A percentile compares a stretch with the other conserved stretches of the same genome.
phyloP scores from a whole-genome alignment of 352 stramenopile species.

The Halophytophthora polymorphica region DNA sequence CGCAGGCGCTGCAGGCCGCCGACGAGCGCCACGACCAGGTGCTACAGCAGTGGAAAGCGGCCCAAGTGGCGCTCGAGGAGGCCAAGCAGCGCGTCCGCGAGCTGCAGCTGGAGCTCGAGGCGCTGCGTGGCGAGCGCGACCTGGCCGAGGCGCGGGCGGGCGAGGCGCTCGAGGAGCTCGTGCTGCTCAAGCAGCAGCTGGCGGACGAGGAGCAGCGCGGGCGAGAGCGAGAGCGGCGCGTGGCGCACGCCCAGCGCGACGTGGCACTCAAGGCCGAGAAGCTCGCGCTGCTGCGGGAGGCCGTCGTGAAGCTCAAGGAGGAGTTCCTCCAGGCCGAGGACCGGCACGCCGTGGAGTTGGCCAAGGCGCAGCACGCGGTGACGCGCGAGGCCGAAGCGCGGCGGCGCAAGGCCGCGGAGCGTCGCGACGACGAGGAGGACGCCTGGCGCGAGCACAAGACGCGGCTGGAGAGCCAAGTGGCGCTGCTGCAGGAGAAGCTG shows the following conservation, averaged over 20 bases:
- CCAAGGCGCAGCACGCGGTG: conserved; percentile 48
- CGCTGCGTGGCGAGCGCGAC: conserved; percentile 57
- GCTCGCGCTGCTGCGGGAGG: conserved; percentile 63
- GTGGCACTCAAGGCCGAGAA: conserved; percentile 56
- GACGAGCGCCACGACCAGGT: conserved; percentile 63
- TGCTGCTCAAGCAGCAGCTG: conserved; percentile 48
- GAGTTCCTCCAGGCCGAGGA: conserved; percentile 88
- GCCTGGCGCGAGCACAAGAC: conserved; percentile 49
- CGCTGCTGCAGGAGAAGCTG: conserved; percentile 72
- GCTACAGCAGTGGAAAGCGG: conserved; percentile 72
- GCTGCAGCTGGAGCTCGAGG: conserved; percentile 53
- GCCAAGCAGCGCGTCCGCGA: conserved; percentile 50
- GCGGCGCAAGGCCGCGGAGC: conserved; percentile 37
- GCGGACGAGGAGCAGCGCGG: conserved; percentile 30
- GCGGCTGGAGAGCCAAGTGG: conserved; percentile 46
- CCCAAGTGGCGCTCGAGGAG: conserved; percentile 51
- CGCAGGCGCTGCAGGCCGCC: conserved; percentile 56
- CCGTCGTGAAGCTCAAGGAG: conserved; percentile 86
- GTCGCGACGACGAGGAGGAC: conserved; percentile 34
- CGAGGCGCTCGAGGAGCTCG: conserved; percentile 82
- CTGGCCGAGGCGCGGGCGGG: conserved; percentile 74
- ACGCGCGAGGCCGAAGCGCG: conserved; percentile 25
- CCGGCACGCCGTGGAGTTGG: conserved; percentile 65
- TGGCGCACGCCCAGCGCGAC: conserved; percentile 37
- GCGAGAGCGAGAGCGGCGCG: conserved; percentile 48